Evolutionary conservation across 345 rosid genomes (phyloP).

Genomic region (Firmiana major): DNA sequence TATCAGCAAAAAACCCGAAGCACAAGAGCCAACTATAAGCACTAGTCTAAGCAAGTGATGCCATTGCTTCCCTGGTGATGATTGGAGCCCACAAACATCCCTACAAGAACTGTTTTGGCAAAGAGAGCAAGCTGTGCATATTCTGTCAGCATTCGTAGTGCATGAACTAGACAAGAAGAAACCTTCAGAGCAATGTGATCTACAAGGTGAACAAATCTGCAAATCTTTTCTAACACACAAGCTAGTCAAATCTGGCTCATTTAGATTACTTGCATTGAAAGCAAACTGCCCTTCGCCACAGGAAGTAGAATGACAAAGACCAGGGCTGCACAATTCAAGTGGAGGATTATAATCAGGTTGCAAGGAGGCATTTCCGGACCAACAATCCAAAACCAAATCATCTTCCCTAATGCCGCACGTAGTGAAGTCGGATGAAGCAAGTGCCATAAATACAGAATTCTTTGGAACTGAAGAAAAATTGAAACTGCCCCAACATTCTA

Average conservation of each 20-base stretch:
- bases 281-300: constrained; percentile 56
- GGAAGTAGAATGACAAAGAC: constrained; percentile 54
- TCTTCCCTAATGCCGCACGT: constrained; percentile 78
- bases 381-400: constrained; percentile 86
- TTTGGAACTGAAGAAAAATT: constrained; percentile 62
- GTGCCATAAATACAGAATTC: constrained; percentile 68
- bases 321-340: constrained; percentile 84
- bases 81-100: constrained; percentile 52
- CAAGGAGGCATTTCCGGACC: constrained; percentile 53
- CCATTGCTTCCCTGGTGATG: constrained; percentile 43
- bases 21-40: constrained; percentile 46
- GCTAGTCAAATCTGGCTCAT: constrained; percentile 71
- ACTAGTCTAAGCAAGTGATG: constrained; percentile 37
- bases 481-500: constrained; percentile 80
- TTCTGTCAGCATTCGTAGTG: constrained; percentile 57
- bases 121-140: constrained; percentile 81
- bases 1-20: constrained; percentile 40
- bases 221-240: constrained; percentile 66
- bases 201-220: constrained; percentile 71
- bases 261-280: constrained; percentile 81
- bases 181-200: constrained; percentile 66
- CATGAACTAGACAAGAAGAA: constrained; percentile 83
- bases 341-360: constrained; percentile 69
- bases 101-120: constrained; percentile 92
- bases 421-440: constrained; percentile 81